These are phyloP conservation scores for Quercus tomentella DNA, from an alignment of 331 rosid genomes.

Conservation along the genomic window DNA sequence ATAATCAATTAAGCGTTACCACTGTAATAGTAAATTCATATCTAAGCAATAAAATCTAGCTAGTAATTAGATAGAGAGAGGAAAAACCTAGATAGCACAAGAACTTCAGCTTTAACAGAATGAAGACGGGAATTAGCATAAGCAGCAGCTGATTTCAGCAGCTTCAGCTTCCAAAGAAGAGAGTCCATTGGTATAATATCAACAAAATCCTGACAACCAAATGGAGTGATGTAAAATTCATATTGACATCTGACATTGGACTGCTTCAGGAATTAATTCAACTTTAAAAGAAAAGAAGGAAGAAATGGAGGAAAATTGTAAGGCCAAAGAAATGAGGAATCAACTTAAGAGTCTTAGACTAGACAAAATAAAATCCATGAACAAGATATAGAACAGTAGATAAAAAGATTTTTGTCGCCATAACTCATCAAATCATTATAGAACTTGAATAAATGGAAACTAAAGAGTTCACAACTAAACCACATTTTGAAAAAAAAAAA, in stretches of 20 bases:
- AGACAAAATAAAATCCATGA: neutral
- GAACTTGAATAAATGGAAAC: neutral
- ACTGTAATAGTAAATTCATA: slow-evolving; percentile 12
- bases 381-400: neutral
- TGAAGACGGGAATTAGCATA: slow-evolving; percentile 93
- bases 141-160: slow-evolving; percentile 84
- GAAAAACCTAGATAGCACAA: slow-evolving; percentile 81
- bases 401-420: neutral
- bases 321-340: neutral
- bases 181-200: slow-evolving; percentile 69
- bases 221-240: slow-evolving; percentile 9
- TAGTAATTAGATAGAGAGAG: slow-evolving; percentile 14
- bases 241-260: neutral
- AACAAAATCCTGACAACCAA: slow-evolving; percentile 53
- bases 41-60: neutral
- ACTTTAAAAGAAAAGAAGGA: too few species aligned
- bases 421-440: neutral
- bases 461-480: neutral
- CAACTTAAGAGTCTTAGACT: too few species aligned
- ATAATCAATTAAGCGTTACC: neutral
- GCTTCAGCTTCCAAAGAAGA: slow-evolving; percentile 93
- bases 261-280: too few species aligned
- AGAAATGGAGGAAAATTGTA: neutral
- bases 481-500: neutral
- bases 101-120: slow-evolving; percentile 95